Evolutionary conservation across 2,329 filamentous ascomycete species (phyloP).

Genomic region (Colletotrichum orbiculare): DNA sequence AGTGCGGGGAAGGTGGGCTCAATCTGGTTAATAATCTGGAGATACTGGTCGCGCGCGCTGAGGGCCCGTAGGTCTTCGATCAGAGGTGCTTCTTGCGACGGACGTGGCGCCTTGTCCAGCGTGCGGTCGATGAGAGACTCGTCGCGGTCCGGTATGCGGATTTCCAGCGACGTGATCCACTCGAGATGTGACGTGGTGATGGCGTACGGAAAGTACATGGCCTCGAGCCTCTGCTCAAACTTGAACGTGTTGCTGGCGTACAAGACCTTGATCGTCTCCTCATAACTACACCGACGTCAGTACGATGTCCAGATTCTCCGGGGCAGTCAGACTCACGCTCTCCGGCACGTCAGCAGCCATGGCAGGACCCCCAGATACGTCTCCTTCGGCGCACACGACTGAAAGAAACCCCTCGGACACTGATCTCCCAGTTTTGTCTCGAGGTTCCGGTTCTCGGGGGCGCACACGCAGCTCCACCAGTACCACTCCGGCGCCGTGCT

Average conservation of each 20-base stretch:
- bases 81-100: constrained; percentile 10
- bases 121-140: constrained; percentile 31
- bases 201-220: constrained; percentile 33
- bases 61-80: constrained; percentile 19
- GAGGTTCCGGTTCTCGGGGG: constrained; percentile 28
- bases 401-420: constrained; percentile 36
- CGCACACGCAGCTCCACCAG: constrained; percentile 38
- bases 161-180: constrained; percentile 37
- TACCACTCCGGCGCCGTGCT: constrained; percentile 34
- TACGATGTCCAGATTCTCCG: constrained; percentile 2
- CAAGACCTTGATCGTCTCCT: constrained; percentile 36
- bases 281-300: constrained; percentile 32
- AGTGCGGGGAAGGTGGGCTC: constrained; percentile 32
- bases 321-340: constrained; percentile 31
- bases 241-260: constrained; percentile 37
- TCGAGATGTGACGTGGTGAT: constrained; percentile 15
- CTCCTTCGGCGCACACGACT: constrained; percentile 31
- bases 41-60: constrained; percentile 29
- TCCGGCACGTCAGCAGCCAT: constrained; percentile 34
- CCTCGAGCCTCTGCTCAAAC: constrained; percentile 35
- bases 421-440: constrained; percentile 32
- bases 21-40: constrained; percentile 23
- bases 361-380: constrained; percentile 31
- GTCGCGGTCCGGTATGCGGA: constrained; percentile 35
- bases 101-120: constrained; percentile 26